These are phyloP conservation scores for Helichrysum umbraculigerum DNA, from an alignment of 129 eudicot species.

Conservation along the genomic window DNA sequence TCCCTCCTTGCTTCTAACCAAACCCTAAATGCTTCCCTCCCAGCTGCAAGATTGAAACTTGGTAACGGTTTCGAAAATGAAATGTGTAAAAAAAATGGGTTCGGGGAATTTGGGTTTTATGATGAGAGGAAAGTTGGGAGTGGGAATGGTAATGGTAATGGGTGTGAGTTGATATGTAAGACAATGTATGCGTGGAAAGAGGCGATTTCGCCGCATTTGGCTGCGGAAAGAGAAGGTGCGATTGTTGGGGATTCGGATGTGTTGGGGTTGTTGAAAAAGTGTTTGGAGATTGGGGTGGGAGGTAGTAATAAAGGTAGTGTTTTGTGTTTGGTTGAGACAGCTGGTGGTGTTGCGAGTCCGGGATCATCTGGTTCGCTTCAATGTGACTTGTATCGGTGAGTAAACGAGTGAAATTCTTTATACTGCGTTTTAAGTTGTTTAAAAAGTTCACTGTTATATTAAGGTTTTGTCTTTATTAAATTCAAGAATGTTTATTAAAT, in stretches of 20 bases:
- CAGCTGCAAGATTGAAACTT: slow-evolving; percentile 32
- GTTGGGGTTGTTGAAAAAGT: slow-evolving; percentile 56
- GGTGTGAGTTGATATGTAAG: slow-evolving; percentile 61
- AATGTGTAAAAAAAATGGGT: slow-evolving; percentile 24
- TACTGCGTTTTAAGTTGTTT: neutral
- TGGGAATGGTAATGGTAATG: slow-evolving; percentile 22
- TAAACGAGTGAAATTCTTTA: neutral
- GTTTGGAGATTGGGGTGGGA: slow-evolving; percentile 46
- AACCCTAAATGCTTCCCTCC: slow-evolving; percentile 42
- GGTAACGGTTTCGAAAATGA: neutral
- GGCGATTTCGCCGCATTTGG: slow-evolving; percentile 92
- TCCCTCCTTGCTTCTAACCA: slow-evolving; percentile 58
- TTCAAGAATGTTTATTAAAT: too few species aligned
- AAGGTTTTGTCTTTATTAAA: neutral
- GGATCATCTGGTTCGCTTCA: slow-evolving; percentile 94
- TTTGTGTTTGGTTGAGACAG: slow-evolving; percentile 80
- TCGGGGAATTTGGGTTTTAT: slow-evolving; percentile 38
- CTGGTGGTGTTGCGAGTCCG: slow-evolving; percentile 98
- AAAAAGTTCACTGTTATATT: neutral
- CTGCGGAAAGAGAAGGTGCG: slow-evolving; percentile 68
- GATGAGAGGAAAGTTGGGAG: slow-evolving; percentile 49
- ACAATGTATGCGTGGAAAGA: slow-evolving; percentile 56
- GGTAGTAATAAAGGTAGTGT: slow-evolving; percentile 26
- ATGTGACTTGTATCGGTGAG: slow-evolving; percentile 83
- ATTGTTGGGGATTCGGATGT: slow-evolving; percentile 55